These are phyloP conservation scores for Sporothrix pseudoabietina DNA, from an alignment of 2,329 filamentous ascomycete genomes.

Conservation along the genomic window DNA sequence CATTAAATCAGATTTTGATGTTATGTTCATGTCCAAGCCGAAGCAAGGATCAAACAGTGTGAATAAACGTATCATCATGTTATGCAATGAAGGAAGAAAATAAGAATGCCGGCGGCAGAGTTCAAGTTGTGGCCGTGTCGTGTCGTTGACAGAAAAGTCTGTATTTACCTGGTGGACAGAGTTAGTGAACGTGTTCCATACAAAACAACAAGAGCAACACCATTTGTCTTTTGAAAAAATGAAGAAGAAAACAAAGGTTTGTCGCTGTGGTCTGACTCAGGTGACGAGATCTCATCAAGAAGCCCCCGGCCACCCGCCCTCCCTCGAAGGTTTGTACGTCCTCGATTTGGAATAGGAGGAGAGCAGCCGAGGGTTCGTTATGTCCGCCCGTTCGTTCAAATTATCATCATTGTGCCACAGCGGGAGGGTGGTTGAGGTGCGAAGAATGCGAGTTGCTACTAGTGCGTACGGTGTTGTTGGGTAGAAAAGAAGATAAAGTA, in stretches of 20 bases:
- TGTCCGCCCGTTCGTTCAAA: conserved; percentile 73
- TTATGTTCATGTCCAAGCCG: conserved; percentile 55
- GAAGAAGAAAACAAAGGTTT: neutral
- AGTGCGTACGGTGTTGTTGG: neutral
- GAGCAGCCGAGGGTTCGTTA: conserved; percentile 56
- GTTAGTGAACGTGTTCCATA: conserved; percentile 35
- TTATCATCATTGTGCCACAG: conserved; percentile 57
- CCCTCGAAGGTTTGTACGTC: conserved; percentile 64
- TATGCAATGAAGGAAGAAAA: conserved; percentile 32
- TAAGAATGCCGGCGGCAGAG: neutral
- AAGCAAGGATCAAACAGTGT: conserved; percentile 60
- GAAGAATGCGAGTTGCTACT: conserved; percentile 39
- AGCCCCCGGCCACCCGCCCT: conserved; percentile 48
- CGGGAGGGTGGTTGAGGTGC: conserved; percentile 21
- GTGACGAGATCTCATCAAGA: conserved; percentile 69
- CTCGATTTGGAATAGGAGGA: conserved; percentile 55
- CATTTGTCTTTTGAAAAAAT: neutral
- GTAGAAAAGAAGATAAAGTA: conserved; percentile 21
- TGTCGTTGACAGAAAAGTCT: neutral
- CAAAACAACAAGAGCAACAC: conserved; percentile 36
- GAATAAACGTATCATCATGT: conserved; percentile 60
- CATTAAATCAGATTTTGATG: conserved; percentile 57
- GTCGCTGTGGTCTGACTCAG: conserved; percentile 47
- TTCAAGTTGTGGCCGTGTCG: neutral
- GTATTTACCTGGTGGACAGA: conserved; percentile 39